Percentiles rank a stretch among this genome's conserved stretches.
phyloP scores from a whole-genome alignment of 2,329 filamentous ascomycete species.

The Alternaria sp. region DNA sequence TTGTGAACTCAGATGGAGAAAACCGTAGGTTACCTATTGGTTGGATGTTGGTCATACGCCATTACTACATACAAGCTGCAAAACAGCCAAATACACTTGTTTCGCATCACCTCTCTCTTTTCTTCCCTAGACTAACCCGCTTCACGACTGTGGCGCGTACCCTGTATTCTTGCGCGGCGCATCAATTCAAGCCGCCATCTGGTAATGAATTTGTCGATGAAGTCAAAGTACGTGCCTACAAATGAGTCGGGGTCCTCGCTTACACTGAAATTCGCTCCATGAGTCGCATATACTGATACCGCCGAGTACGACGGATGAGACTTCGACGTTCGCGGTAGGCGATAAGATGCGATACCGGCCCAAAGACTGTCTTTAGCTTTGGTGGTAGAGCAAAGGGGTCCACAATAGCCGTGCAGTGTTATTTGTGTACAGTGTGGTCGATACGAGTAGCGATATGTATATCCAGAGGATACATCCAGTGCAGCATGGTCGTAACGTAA shows the following conservation, averaged over 20 bases:
- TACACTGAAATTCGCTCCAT: conserved; percentile 67
- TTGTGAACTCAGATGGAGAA: not conserved
- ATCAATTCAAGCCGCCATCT: not conserved
- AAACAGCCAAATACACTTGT: conserved; percentile 12
- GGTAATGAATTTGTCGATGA: conserved; percentile 73
- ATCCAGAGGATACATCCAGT: not conserved
- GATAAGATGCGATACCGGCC: not conserved
- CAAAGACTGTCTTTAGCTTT: not conserved
- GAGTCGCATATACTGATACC: conserved; percentile 71
- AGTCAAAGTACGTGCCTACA: conserved; percentile 71
- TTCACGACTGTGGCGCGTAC: not conserved
- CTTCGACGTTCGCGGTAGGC: not conserved
- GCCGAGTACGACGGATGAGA: conserved; percentile 56
- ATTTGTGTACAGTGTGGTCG: not conserved
- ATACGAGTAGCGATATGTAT: not conserved
- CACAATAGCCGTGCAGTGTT: not conserved
- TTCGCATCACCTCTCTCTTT: not conserved
- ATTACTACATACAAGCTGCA: conserved; percentile 6
- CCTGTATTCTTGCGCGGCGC: not conserved
- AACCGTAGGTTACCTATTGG: not conserved
- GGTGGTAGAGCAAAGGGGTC: not conserved
- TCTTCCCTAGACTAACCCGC: fast-evolving
- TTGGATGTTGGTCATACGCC: not conserved
- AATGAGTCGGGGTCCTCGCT: conserved; percentile 68
- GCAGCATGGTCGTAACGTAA: not conserved